phyloP scores from a whole-genome alignment of 495 filamentous ascomycete genomes.

The Trichocladium uniseriatum region DNA sequence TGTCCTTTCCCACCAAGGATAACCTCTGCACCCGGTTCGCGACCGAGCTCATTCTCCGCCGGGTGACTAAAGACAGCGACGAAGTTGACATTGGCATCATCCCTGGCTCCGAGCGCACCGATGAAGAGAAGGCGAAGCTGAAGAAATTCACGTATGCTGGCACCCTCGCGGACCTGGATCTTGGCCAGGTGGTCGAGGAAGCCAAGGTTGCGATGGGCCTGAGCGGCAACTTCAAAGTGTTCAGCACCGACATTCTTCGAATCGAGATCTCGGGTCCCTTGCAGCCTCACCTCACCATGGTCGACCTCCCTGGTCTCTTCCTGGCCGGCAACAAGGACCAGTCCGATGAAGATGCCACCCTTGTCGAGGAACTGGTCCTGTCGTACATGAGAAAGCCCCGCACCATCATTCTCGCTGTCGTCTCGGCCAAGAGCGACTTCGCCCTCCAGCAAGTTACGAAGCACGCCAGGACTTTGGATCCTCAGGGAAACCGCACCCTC shows the following conservation, averaged over 20 bases:
- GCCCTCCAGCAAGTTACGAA: slow-evolving; percentile 41
- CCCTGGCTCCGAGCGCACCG: slow-evolving; percentile 1
- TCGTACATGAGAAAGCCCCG: slow-evolving; percentile 49
- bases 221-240: slow-evolving; percentile 20
- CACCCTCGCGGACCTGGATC: slow-evolving; percentile 23
- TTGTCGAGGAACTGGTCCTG: slow-evolving; percentile 45
- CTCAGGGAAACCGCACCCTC: slow-evolving; percentile 40
- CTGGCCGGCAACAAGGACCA: slow-evolving; percentile 37
- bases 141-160: slow-evolving; percentile 8
- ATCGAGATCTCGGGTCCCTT: slow-evolving; percentile 54
- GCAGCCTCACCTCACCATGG: slow-evolving; percentile 52
- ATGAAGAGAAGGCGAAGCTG: background rate
- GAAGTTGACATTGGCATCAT: slow-evolving; percentile 20
- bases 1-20: slow-evolving; percentile 48
- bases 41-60: slow-evolving; percentile 48
- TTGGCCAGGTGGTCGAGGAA: slow-evolving; percentile 37
- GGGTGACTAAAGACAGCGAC: slow-evolving; percentile 17
- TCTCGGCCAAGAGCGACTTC: slow-evolving; percentile 44
- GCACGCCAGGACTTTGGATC: slow-evolving; percentile 34
- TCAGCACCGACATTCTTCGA: slow-evolving; percentile 54
- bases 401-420: slow-evolving; percentile 50
- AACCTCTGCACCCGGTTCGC: slow-evolving; percentile 49
- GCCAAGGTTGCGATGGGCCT: slow-evolving; percentile 34
- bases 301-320: slow-evolving; percentile 58
- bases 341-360: slow-evolving; percentile 32